Percentiles rank a stretch among this genome's conserved stretches.
Conservation (phyloP, 2,329 filamentous ascomycete species). For the Cladophialophora immunda region DNA sequence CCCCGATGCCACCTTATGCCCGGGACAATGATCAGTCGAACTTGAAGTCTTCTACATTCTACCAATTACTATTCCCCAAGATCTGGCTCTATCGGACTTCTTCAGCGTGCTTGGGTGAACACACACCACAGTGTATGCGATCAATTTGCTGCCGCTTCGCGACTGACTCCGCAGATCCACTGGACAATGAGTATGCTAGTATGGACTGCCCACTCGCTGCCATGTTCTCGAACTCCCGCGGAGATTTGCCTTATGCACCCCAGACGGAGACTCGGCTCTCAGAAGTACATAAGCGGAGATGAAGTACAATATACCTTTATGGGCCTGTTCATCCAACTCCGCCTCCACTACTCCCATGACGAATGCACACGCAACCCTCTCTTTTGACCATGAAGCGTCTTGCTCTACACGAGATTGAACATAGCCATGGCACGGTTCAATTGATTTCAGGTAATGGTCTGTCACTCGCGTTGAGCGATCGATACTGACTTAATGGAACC, state of each 20-base stretch:
- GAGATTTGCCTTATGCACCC: neutral
- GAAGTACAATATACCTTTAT: neutral
- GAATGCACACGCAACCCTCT: neutral
- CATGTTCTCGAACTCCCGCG: neutral
- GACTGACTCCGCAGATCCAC: neutral
- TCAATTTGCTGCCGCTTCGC: too few species aligned
- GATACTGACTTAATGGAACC: neutral
- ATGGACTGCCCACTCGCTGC: neutral
- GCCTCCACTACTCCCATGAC: neutral
- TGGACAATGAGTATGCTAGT: neutral
- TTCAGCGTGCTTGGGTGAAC: neutral
- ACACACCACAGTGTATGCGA: neutral
- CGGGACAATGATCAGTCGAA: neutral
- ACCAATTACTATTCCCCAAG: neutral
- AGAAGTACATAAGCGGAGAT: neutral
- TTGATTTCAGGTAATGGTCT: conserved; percentile 17
- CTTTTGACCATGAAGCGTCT: conserved; percentile 12
- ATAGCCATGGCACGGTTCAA: conserved; percentile 25
- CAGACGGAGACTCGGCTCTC: neutral
- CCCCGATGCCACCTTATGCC: neutral
- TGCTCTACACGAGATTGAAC: conserved; percentile 20
- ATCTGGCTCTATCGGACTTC: neutral
- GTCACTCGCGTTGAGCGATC: neutral
- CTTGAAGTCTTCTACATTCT: neutral
- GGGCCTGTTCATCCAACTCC: neutral